Conservation (phyloP, 2,329 filamentous ascomycete species). For the Scorias spongiosa region DNA sequence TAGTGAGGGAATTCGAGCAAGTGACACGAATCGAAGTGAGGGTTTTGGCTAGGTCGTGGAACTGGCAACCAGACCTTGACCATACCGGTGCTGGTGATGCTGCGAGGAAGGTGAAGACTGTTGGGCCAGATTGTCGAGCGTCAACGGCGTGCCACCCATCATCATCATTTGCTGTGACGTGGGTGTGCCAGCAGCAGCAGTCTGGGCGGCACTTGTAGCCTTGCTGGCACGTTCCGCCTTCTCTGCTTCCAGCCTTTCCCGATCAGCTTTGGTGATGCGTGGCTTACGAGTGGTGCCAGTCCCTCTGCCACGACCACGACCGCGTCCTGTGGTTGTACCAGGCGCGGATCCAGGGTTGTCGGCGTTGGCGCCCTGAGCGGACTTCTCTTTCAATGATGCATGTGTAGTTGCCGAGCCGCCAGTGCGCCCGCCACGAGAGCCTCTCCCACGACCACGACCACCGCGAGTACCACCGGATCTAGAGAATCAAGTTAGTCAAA, state of each 20-base stretch:
- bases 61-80: background rate
- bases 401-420: constrained; percentile 21
- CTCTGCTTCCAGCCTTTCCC: constrained; percentile 65
- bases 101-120: background rate
- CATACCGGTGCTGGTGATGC: background rate
- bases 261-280: constrained; percentile 72
- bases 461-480: constrained; percentile 33
- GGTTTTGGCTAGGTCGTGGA: background rate
- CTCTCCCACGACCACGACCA: constrained; percentile 47
- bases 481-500: background rate
- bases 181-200: background rate
- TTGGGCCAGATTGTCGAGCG: background rate
- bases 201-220: background rate
- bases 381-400: constrained; percentile 14
- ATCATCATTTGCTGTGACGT: background rate
- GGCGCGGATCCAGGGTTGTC: constrained; percentile 9
- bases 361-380: background rate
- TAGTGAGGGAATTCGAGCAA: too few relatives aligned
- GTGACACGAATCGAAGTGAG: too few relatives aligned
- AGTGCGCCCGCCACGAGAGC: constrained; percentile 31
- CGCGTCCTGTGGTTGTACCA: constrained; percentile 18
- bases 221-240: constrained; percentile 42
- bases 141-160: background rate
- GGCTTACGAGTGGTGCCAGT: constrained; percentile 64
- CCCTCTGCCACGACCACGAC: constrained; percentile 52